These are phyloP conservation scores for Scalesia atractyloides DNA, from an alignment of 129 eudicot genomes.

Conservation along the genomic window DNA sequence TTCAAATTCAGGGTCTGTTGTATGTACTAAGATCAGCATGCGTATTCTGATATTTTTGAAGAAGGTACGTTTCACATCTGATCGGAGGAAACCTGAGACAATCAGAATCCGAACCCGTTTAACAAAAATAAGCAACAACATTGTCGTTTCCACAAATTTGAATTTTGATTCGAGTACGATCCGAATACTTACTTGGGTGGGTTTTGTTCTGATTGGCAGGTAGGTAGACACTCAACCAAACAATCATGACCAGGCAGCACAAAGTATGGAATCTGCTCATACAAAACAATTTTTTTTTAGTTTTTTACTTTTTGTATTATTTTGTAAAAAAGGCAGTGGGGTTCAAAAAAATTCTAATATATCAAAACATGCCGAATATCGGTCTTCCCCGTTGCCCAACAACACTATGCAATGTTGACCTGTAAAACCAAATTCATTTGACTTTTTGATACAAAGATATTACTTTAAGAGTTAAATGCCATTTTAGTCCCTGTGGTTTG, in stretches of 20 bases:
- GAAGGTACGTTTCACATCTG: constrained; percentile 56
- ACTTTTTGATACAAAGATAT: too few relatives aligned
- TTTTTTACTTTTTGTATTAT: too few relatives aligned
- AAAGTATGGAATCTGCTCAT: constrained; percentile 73
- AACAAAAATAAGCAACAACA: neutral
- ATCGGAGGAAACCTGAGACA: constrained; percentile 67
- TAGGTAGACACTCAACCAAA: constrained; percentile 80
- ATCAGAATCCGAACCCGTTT: neutral
- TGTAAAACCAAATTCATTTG: constrained; percentile 21
- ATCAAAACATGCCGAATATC: constrained; percentile 74
- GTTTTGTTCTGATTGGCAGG: constrained; percentile 70
- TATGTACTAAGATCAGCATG: constrained; percentile 61
- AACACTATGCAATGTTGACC: constrained; percentile 59
- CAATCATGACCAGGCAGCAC: constrained; percentile 81
- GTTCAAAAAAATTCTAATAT: too few relatives aligned
- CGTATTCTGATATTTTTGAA: constrained; percentile 68
- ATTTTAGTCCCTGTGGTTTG: too few relatives aligned
- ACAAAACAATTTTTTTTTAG: neutral
- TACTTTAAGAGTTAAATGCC: too few relatives aligned
- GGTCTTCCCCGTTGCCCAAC: constrained; percentile 66
- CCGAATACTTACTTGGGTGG: constrained; percentile 72
- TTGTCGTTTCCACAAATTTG: neutral
- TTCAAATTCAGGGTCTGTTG: constrained; percentile 15
- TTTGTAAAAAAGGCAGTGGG: neutral
- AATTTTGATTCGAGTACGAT: neutral